These are phyloP conservation scores for Akanthomyces dipterigenus DNA, from an alignment of 2,329 filamentous ascomycete genomes.

Conservation along the genomic window DNA sequence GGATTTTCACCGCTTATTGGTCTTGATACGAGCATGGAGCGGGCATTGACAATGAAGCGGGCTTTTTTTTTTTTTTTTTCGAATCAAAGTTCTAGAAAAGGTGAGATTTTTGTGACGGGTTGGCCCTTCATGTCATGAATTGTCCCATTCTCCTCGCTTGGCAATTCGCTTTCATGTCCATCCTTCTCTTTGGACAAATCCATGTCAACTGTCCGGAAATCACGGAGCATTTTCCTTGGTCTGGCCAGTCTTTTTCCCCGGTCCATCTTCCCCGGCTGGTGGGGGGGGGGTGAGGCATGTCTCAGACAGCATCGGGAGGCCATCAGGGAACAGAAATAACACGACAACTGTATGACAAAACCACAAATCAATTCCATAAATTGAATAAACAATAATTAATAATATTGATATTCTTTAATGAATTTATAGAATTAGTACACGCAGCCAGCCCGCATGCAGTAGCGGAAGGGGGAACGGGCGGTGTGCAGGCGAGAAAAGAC, in stretches of 20 bases:
- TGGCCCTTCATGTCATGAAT: no score
- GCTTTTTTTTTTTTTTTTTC: neutral
- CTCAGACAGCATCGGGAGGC: slow-evolving; percentile 7
- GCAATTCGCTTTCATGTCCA: no score
- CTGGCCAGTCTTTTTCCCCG: neutral
- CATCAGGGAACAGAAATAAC: neutral
- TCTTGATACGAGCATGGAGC: neutral
- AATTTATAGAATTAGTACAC: neutral
- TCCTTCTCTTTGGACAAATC: neutral
- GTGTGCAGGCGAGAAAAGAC: neutral
- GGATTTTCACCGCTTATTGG: slow-evolving; percentile 11
- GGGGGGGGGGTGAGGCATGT: neutral
- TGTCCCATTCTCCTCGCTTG: no score
- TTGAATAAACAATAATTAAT: slow-evolving; percentile 2
- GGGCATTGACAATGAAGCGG: neutral
- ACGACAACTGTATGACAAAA: neutral
- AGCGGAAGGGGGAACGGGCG: slow-evolving; percentile 5
- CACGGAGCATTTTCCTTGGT: neutral
- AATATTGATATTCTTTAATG: neutral
- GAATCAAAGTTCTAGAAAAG: no score
- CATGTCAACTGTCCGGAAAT: neutral
- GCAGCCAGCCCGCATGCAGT: neutral
- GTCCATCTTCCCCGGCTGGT: neutral
- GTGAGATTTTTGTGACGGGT: neutral
- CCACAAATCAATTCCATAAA: neutral